These are phyloP conservation scores for Fonsecaea monophora DNA, from an alignment of 2,329 filamentous ascomycete genomes.

Conservation along the genomic window DNA sequence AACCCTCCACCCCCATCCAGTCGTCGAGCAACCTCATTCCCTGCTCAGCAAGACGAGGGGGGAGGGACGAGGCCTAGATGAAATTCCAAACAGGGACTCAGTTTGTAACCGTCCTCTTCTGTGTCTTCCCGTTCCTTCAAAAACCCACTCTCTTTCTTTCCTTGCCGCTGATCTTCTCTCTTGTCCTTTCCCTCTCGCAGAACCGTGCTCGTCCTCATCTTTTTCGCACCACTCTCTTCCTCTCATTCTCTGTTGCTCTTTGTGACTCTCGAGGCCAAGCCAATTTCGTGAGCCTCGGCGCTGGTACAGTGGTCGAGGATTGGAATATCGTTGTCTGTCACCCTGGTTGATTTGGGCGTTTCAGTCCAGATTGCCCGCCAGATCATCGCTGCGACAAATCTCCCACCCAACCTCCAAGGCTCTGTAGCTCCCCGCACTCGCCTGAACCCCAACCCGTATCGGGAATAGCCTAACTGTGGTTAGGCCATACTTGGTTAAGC, in stretches of 20 bases:
- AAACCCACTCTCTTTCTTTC: constrained; percentile 15
- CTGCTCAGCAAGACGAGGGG: background rate
- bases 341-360: constrained; percentile 23
- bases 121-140: constrained; percentile 18
- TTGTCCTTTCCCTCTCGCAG: constrained; percentile 9
- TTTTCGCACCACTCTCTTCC: constrained; percentile 7
- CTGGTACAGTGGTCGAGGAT: constrained; percentile 4
- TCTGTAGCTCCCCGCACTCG: constrained; percentile 25
- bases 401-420: constrained; percentile 12
- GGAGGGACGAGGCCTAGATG: background rate
- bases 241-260: background rate
- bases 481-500: constrained; percentile 20
- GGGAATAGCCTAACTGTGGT: constrained; percentile 21
- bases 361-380: constrained; percentile 34
- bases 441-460: constrained; percentile 13
- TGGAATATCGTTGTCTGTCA: constrained; percentile 3
- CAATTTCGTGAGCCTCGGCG: constrained; percentile 2
- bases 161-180: constrained; percentile 8
- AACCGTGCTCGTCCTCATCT: constrained; percentile 3
- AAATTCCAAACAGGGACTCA: constrained; percentile 11
- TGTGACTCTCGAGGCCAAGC: constrained; percentile 11
- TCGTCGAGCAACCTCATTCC: constrained; percentile 3
- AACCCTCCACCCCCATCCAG: background rate
- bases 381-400: constrained; percentile 31
- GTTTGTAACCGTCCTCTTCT: constrained; percentile 15